Conservation (phyloP, 768 basidiomycete genomes). For the Tephrocybe sp. region DNA sequence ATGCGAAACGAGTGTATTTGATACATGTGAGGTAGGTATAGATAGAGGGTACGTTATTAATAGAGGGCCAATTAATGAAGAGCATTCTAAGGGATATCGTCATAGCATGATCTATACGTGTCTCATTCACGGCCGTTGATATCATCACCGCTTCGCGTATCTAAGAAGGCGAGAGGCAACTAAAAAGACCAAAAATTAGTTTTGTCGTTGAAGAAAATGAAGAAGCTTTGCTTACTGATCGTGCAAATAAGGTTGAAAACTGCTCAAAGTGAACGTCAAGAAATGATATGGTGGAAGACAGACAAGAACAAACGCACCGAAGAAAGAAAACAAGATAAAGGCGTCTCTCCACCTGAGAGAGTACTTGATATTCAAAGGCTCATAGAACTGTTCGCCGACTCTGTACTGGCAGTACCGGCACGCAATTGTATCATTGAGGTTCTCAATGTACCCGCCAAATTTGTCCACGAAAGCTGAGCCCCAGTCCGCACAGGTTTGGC, state of each 20-base stretch:
- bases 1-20: background rate
- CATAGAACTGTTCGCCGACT: conserved; percentile 70
- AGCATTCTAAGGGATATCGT: background rate
- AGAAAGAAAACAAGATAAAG: conserved; percentile 64
- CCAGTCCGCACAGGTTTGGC: conserved; percentile 74
- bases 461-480: conserved; percentile 60
- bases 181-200: conserved; percentile 20
- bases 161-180: conserved; percentile 73
- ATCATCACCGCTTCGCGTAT: conserved; percentile 60
- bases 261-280: conserved; percentile 14
- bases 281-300: background rate
- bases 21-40: background rate
- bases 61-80: background rate
- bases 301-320: conserved; percentile 36
- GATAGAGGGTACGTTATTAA: background rate
- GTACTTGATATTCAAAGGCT: conserved; percentile 66
- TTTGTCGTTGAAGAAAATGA: background rate
- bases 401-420: conserved; percentile 77
- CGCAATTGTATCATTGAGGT: conserved; percentile 52
- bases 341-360: conserved; percentile 66
- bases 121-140: background rate
- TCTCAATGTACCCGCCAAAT: conserved; percentile 75
- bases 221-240: conserved; percentile 32
- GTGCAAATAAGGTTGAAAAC: conserved; percentile 72
- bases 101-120: background rate